Evolutionary conservation across 345 rosid species (phyloP).

Genomic region (Jatropha curcas): DNA sequence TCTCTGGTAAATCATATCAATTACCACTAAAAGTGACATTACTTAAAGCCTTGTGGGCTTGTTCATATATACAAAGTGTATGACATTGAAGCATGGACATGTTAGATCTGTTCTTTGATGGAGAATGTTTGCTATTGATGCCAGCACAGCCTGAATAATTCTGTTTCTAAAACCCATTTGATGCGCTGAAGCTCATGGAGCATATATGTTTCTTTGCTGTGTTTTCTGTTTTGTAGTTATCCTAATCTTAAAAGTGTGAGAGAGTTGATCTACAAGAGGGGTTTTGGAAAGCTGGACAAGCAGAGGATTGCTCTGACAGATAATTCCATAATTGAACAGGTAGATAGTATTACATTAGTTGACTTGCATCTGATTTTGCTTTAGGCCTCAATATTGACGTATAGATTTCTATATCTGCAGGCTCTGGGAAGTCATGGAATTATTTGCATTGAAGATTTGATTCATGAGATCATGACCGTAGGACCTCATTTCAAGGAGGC

Average conservation of each 20-base stretch:
- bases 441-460: slow-evolving; percentile 71
- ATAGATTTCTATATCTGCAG: slow-evolving; percentile 28
- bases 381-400: neutral
- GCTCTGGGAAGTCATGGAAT: slow-evolving; percentile 70
- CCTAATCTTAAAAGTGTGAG: slow-evolving; percentile 80
- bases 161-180: too few species aligned
- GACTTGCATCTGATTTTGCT: neutral
- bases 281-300: slow-evolving; percentile 64
- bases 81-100: neutral
- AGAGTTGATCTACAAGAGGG: slow-evolving; percentile 83
- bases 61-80: neutral
- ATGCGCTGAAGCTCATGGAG: neutral
- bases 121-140: neutral
- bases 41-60: neutral
- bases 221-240: slow-evolving; percentile 38
- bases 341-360: slow-evolving; percentile 1
- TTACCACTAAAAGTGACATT: neutral
- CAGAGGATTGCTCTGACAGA: slow-evolving; percentile 69
- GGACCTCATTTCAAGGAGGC: slow-evolving; percentile 93
- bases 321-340: slow-evolving; percentile 67
- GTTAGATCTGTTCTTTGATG: neutral
- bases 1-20: neutral
- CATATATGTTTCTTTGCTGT: neutral
- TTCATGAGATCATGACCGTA: slow-evolving; percentile 81
- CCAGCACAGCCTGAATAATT: neutral